Conservation (phyloP, 371 early-diverging fungal genomes). For the Mortierella sp. region DNA sequence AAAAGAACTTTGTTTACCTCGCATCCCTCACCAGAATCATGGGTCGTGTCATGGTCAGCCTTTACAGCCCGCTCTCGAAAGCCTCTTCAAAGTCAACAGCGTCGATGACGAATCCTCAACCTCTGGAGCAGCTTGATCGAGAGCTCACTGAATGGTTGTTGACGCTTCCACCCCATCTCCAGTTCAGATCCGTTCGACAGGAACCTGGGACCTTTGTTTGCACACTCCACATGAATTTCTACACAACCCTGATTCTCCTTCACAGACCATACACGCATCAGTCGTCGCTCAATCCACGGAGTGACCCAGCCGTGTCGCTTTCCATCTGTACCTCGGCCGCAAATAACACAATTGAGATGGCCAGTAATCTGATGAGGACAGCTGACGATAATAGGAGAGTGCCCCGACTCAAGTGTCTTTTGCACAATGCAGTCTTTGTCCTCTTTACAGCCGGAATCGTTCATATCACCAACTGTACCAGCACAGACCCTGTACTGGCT, state of each 20-base stretch:
- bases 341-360: conserved; percentile 58
- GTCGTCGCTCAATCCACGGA: conserved; percentile 6
- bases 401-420: conserved; percentile 56
- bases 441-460: conserved; percentile 35
- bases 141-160: conserved; percentile 35
- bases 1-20: conserved; percentile 35
- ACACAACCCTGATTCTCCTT: conserved; percentile 61
- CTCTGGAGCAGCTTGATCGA: conserved; percentile 27
- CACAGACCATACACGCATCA: conserved; percentile 62
- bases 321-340: conserved; percentile 69
- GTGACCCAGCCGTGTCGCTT: conserved; percentile 39
- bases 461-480: conserved; percentile 37
- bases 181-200: conserved; percentile 32
- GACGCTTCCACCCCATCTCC: conserved; percentile 32
- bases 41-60: conserved; percentile 29
- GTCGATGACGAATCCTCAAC: conserved; percentile 19
- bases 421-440: conserved; percentile 57
- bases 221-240: conserved; percentile 61
- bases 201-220: conserved; percentile 48
- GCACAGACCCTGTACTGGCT: conserved; percentile 28
- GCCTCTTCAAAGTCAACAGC: conserved; percentile 18
- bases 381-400: conserved; percentile 59
- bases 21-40: conserved; percentile 28
- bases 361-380: conserved; percentile 49
- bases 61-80: conserved; percentile 27